Evolutionary conservation across 2,329 filamentous ascomycete species (phyloP).

Genomic region (Botrytis cinerea): DNA sequence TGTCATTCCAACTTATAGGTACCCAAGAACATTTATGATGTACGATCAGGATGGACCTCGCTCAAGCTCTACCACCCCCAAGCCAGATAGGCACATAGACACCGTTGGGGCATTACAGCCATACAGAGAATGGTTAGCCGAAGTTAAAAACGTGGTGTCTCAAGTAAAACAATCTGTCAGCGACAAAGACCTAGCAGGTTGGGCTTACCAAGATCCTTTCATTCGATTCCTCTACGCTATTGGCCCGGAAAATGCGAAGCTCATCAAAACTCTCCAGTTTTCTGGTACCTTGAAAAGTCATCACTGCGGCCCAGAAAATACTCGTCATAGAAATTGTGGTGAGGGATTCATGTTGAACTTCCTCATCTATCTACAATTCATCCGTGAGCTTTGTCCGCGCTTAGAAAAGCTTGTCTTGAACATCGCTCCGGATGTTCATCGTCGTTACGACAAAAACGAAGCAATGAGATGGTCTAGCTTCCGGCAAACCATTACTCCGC

Average conservation of each 20-base stretch:
- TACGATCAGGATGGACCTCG: neutral
- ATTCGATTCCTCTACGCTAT: neutral
- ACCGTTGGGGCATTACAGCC: neutral
- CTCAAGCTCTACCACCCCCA: neutral
- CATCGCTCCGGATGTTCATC: neutral
- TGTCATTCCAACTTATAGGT: neutral
- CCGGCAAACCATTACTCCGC: neutral
- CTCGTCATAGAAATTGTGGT: neutral
- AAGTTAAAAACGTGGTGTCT: neutral
- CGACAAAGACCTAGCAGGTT: neutral
- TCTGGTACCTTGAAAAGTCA: neutral
- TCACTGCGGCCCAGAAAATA: neutral
- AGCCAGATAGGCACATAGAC: neutral
- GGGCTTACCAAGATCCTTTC: neutral
- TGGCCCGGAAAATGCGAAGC: neutral
- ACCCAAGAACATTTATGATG: neutral
- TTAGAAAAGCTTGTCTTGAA: neutral
- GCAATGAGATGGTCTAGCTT: neutral
- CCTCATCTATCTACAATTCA: neutral
- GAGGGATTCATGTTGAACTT: neutral
- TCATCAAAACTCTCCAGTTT: neutral
- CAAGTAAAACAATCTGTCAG: neutral
- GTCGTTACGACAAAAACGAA: neutral
- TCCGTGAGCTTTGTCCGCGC: neutral
- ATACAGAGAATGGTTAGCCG: neutral